A percentile compares a stretch with the other conserved stretches of the same genome.
phyloP scores from a whole-genome alignment of 345 rosid genomes.

The Camelina hispida region DNA sequence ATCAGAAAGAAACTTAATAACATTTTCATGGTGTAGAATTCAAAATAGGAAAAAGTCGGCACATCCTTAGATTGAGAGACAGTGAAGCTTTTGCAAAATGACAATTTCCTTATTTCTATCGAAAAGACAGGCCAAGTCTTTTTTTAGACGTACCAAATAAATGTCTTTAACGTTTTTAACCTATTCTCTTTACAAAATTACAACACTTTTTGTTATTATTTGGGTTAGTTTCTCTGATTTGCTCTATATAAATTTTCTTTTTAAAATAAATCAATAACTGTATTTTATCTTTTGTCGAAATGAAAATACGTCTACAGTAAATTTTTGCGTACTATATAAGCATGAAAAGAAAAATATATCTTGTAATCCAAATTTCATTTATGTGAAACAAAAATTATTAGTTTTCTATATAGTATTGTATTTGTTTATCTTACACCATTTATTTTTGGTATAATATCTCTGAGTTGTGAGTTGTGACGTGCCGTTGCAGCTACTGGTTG shows the following conservation, averaged over 20 bases:
- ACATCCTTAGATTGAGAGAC: conserved; percentile 32
- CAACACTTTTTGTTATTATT: not conserved
- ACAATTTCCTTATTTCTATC: conserved; percentile 36
- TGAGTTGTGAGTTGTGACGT: conserved; percentile 31
- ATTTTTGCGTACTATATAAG: conserved; percentile 10
- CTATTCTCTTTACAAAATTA: not conserved
- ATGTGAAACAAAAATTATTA: not conserved
- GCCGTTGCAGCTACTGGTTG: conserved; percentile 49
- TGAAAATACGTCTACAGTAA: not conserved
- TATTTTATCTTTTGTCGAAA: not conserved
- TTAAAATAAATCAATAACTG: not conserved
- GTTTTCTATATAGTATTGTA: not conserved
- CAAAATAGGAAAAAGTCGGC: conserved; percentile 37
- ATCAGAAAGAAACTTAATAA: not conserved
- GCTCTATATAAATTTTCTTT: not conserved
- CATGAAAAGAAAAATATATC: not conserved
- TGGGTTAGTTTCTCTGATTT: not conserved
- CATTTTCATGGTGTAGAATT: not conserved
- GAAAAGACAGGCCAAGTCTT: conserved; percentile 21
- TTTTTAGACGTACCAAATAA: conserved; percentile 24
- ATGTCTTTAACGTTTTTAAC: not conserved
- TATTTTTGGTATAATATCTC: conserved; percentile 31
- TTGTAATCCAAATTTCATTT: not conserved
- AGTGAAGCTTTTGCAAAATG: conserved; percentile 27
- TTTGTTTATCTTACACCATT: not conserved